Percentiles rank a stretch among this genome's conserved stretches.
Conservation (phyloP, 164 flowering plant genomes). For the Tinospora cordifolia region DNA sequence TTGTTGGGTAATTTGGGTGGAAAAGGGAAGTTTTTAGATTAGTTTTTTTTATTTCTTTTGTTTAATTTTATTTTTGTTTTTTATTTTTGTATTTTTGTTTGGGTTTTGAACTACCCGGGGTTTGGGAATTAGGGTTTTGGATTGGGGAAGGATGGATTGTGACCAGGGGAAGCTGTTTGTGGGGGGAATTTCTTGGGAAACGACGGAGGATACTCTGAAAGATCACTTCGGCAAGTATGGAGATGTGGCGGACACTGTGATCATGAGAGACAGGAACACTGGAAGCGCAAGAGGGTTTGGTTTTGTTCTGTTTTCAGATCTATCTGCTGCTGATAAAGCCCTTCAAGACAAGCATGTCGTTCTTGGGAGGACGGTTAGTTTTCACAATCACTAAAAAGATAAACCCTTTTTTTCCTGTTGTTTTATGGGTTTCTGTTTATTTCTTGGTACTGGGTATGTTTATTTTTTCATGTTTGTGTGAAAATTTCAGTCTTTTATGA, state of each 20-base stretch:
- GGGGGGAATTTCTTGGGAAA: constrained; percentile 60
- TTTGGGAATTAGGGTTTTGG: not conserved
- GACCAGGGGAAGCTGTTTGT: constrained; percentile 55
- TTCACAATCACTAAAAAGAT: not conserved
- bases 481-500: not conserved
- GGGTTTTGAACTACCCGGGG: not conserved
- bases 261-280: constrained; percentile 38
- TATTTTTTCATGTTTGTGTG: not conserved
- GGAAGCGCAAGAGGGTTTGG: constrained; percentile 55
- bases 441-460: constrained; percentile 1
- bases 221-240: constrained; percentile 57
- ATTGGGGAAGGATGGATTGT: constrained; percentile 23
- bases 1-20: too few species aligned
- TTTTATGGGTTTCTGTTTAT: not conserved
- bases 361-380: constrained; percentile 49
- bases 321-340: constrained; percentile 41
- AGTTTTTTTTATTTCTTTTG: too few species aligned
- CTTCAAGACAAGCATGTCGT: constrained; percentile 52
- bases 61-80: too few species aligned
- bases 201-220: constrained; percentile 41
- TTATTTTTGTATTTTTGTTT: too few species aligned
- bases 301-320: constrained; percentile 52
- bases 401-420: constrained; percentile 6
- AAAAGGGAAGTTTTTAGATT: too few species aligned
- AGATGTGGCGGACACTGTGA: constrained; percentile 28